phyloP scores from a whole-genome alignment of 129 eudicot species.

The Helichrysum umbraculigerum region DNA sequence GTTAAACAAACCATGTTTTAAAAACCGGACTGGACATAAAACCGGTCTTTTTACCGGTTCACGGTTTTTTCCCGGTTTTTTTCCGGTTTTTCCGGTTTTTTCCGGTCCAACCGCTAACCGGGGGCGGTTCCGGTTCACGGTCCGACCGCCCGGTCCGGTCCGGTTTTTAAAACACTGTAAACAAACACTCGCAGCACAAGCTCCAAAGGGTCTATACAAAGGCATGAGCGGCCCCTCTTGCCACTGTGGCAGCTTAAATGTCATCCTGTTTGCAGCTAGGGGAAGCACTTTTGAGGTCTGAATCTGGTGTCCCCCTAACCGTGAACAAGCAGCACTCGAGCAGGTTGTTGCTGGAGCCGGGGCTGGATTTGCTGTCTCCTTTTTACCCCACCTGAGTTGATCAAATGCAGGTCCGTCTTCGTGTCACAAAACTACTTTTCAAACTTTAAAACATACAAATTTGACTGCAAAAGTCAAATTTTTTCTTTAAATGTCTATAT shows the following conservation, averaged over 20 bases:
- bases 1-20: constrained; percentile 78
- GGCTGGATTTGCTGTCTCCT: constrained; percentile 83
- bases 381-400: constrained; percentile 83
- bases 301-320: constrained; percentile 65
- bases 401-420: constrained; percentile 81
- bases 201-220: constrained; percentile 75
- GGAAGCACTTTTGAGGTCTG: constrained; percentile 76
- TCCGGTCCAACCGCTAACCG: no score
- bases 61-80: no score
- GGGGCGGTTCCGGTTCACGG: no score
- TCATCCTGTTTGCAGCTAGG: constrained; percentile 70
- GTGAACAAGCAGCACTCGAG: no score
- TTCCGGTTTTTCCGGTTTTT: no score
- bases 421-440: not conserved
- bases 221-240: constrained; percentile 98
- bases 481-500: not conserved
- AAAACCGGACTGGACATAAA: no score
- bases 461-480: not conserved
- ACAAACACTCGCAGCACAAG: constrained; percentile 88
- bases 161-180: no score
- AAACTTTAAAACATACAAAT: not conserved
- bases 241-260: constrained; percentile 96
- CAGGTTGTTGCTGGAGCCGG: constrained; percentile 83
- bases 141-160: no score
- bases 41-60: no score